Evolutionary conservation across 495 filamentous ascomycete species (phyloP).

Genomic region (Cladorrhinum samala): DNA sequence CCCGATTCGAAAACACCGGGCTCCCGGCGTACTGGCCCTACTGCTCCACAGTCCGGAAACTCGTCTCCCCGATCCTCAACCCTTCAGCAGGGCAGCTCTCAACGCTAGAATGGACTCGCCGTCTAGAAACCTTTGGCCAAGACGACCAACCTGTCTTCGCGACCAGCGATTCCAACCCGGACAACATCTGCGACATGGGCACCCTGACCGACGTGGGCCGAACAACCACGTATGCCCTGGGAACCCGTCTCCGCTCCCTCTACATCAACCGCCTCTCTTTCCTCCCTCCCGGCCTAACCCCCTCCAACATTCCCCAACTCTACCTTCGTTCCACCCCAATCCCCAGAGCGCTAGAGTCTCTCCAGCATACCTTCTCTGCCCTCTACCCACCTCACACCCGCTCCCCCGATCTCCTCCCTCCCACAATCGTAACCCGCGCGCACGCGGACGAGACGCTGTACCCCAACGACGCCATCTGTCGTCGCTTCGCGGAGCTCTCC

Average conservation of each 20-base stretch:
- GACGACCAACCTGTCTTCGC: constrained; percentile 66
- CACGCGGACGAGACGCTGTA: constrained; percentile 83
- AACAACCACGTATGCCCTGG: constrained; percentile 75
- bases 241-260: constrained; percentile 68
- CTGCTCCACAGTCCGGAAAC: constrained; percentile 66
- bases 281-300: constrained; percentile 60
- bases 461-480: constrained; percentile 83
- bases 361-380: constrained; percentile 85
- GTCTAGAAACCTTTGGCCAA: constrained; percentile 71
- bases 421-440: constrained; percentile 67
- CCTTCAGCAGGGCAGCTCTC: constrained; percentile 41
- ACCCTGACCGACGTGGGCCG: constrained; percentile 85
- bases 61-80: constrained; percentile 61
- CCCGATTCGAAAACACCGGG: constrained; percentile 87
- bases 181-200: constrained; percentile 75
- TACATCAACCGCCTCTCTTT: constrained; percentile 87
- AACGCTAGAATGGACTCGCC: constrained; percentile 67
- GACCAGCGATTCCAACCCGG: constrained; percentile 53
- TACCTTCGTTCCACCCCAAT: constrained; percentile 85
- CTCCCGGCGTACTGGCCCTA: constrained; percentile 86
- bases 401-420: constrained; percentile 54
- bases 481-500: constrained; percentile 73
- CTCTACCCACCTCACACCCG: constrained; percentile 75
- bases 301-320: constrained; percentile 48
- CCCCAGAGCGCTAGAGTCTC: constrained; percentile 75